A percentile compares a stretch with the other conserved stretches of the same genome.
phyloP scores from a whole-genome alignment of 2,329 filamentous ascomycete species.

The Fonsecaea pedrosoi region DNA sequence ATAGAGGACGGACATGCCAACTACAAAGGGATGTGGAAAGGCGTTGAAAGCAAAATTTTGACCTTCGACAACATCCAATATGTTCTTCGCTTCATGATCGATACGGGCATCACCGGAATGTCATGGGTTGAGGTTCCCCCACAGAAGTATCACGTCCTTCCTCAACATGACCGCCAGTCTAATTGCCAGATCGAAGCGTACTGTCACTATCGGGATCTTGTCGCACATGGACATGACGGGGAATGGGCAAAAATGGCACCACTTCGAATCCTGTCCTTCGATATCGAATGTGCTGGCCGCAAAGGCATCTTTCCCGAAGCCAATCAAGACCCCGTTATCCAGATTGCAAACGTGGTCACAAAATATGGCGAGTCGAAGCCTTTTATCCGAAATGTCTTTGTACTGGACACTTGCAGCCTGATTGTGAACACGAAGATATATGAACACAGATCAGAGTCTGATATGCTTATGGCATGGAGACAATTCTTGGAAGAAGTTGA shows the following conservation, averaged over 20 bases:
- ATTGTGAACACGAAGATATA: slow-evolving; percentile 96
- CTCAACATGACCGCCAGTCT: slow-evolving; percentile 73
- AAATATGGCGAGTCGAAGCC: slow-evolving; percentile 94
- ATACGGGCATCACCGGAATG: slow-evolving; percentile 93
- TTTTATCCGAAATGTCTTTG: slow-evolving; percentile 96
- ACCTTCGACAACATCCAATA: slow-evolving; percentile 98
- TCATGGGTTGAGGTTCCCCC: slow-evolving; percentile 91
- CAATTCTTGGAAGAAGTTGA: slow-evolving; percentile 89
- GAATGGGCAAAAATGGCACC: slow-evolving; percentile 99
- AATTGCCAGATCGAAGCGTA: slow-evolving; percentile 96
- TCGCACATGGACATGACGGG: slow-evolving; percentile 85
- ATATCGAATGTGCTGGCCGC: slow-evolving; percentile 97
- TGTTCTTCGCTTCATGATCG: slow-evolving; percentile 95
- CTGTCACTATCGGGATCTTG: slow-evolving; percentile 79
- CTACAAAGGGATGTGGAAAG: slow-evolving; percentile 89
- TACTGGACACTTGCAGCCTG: slow-evolving; percentile 85
- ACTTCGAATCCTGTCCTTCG: slow-evolving; percentile 88
- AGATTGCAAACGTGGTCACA: slow-evolving; percentile 96
- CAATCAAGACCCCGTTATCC: slow-evolving; percentile 89
- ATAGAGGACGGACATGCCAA: slow-evolving; percentile 81
- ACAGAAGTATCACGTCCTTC: slow-evolving; percentile 73
- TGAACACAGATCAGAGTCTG: slow-evolving; percentile 78
- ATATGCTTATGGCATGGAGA: slow-evolving; percentile 92
- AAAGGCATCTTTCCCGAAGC: slow-evolving; percentile 98
- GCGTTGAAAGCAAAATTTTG: slow-evolving; percentile 72